Base-by-base conservation (phyloP, 73 alveolate species). In the Paramecium primaurelia region DNA sequence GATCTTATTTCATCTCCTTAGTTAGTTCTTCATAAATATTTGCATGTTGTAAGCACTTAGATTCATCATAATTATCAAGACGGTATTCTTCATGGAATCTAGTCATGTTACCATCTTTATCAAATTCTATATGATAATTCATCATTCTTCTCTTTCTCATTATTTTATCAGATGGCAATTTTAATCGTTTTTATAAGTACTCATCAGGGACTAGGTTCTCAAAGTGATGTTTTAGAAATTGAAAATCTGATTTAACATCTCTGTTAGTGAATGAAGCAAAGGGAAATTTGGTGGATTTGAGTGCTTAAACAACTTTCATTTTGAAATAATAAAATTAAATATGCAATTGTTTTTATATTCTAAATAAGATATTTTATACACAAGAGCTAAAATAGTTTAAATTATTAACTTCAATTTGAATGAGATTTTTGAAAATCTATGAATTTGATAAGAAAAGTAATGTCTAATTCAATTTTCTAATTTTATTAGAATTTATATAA, bases 141-240 rank as follows among this genome's bases (percentile, higher is more conserved):
- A 71, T 71, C 86, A 71, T 71, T 71, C 86, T 30, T 71, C 86
- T 71, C 30, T 38, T 32, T 71, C 86, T 71, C 86, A 32, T 71
- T 4, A 34, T 16, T 38, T 71, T 34, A 30, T 71, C 64, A 0
- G 36, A 16, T 10, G 54, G 54, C 38, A 71, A 34, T 71, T 71
- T 71, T 9, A 71, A 20, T 38, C 60, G 7, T 34, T 71, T 71
- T 12, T 71, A 16, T 30, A 71, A 34, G 25, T 71, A 71, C 4
- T 11, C 1, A 71, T 71, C 86, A 25, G 86, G 54, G 8, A 34
- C 58, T 8, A 71, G 59, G 1, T 25, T 34, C 2, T 71, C 54
- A 18, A 36, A 71, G 30, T 71, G 59, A 11, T 20, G 54, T 18
- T 37, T 71, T 3, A 36, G 34, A 2, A 16, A 22, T 38, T 36